Conservation (phyloP, 352 stramenopile species). For the Globisporangium okanoganense region DNA sequence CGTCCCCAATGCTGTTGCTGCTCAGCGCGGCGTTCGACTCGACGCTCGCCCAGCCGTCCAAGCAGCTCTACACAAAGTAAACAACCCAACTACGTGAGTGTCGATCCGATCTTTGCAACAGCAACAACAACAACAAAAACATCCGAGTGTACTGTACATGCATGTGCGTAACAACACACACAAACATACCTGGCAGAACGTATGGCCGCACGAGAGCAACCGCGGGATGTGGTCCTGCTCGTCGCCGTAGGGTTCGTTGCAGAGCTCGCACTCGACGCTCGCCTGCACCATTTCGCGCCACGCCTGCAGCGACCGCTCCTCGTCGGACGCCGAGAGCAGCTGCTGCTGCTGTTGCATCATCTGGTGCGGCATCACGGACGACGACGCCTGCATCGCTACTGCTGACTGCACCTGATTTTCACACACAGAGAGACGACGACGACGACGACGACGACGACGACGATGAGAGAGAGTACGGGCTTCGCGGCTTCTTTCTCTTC, state of each 20-base stretch:
- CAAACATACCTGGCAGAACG: constrained; percentile 67
- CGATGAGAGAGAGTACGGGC: neutral
- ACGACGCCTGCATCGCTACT: constrained; percentile 4
- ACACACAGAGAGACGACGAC: neutral
- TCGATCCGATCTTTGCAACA: neutral
- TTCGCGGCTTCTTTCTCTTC: neutral
- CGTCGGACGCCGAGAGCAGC: constrained; percentile 24
- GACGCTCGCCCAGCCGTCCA: constrained; percentile 56
- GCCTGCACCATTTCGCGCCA: constrained; percentile 77
- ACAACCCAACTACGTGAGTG: neutral
- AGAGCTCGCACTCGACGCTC: constrained; percentile 83
- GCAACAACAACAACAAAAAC: neutral
- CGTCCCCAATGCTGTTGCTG: constrained; percentile 11
- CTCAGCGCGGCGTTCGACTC: constrained; percentile 21
- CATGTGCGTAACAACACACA: neutral
- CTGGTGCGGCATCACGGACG: constrained; percentile 4
- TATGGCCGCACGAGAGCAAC: constrained; percentile 74
- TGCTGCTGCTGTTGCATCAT: constrained; percentile 10
- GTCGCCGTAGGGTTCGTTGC: constrained; percentile 77
- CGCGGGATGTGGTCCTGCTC: constrained; percentile 63
- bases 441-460: too few species aligned
- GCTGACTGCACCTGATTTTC: neutral
- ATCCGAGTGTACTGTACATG: neutral
- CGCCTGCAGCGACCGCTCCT: constrained; percentile 47
- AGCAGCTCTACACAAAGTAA: constrained; percentile 34